Evolutionary conservation across 2,329 filamentous ascomycete species (phyloP), one percentile per base, ranked within the genome.

Genomic region (Fusarium tuaranense): DNA sequence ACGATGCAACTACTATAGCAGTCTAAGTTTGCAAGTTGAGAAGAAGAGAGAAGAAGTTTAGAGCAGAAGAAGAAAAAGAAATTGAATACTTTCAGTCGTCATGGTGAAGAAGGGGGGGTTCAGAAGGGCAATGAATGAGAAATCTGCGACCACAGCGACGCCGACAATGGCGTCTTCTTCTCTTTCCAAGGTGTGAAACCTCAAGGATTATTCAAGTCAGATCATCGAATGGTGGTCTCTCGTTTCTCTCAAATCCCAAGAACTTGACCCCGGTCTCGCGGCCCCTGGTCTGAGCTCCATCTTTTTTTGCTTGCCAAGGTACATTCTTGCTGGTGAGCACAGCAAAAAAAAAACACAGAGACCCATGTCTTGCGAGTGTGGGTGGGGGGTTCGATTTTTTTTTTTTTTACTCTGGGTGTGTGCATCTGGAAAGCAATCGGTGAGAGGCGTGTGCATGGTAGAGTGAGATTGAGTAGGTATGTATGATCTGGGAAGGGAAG

Each of bases 141-240:
- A 32, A 48, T 69, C 30, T 53, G 58, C 68, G 60, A 70, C 41
- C 51, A 70, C 27, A 32, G 61, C 59, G 53, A 62, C 69, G 27
- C 30, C 20, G 46, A 53, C 65, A n/a, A 66, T 38, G 46, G 62
- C 68, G 59, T 48, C 32, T 34, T 36, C 6, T 68, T 48, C 32
- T 34, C 22, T 4, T 68, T 66, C 73, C 63, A 70, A 67, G 67
- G 67, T 38, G 59, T 55, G 41, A 65, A 65, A 34, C 38, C 46
- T 18, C 38, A 39, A 39, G 30, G 30, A 32, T 32, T 12, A 39
- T 16, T 18, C 39, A 67, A 60, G 68, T 76, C 74, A 76, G 74
- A 76, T 76, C 74, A 76, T 72, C 74, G 69, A 74, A 76, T 76
- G 36, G 59, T 25, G 16, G 58, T 62, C 30, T 39, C n/a, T 25